A percentile compares a stretch with the other conserved stretches of the same genome.
Conservation (phyloP, 176 grass and related monocot genomes). For the Melocanna baccifera region DNA sequence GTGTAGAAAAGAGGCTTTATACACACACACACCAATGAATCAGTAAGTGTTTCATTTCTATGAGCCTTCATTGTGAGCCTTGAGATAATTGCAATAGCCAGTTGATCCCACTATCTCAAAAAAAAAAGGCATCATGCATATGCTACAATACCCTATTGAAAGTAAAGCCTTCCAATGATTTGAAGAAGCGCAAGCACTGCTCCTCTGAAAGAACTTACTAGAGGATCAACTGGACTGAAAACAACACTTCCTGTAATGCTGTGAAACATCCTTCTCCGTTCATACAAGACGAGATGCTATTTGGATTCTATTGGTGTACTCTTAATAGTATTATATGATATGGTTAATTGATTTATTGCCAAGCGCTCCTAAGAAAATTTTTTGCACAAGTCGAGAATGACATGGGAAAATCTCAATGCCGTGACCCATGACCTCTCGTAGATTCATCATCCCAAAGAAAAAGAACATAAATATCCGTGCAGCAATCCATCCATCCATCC, state of each 20-base stretch:
- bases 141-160: slow-evolving; percentile 23
- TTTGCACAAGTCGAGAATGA: background rate
- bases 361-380: background rate
- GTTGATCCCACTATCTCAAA: no score
- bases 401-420: background rate
- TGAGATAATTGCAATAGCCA: no score
- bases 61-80: no score
- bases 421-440: background rate
- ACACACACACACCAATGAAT: no score
- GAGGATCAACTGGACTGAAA: slow-evolving; percentile 1
- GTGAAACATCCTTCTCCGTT: background rate
- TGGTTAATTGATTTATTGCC: no score
- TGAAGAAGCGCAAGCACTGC: background rate
- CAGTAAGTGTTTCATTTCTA: no score
- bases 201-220: background rate
- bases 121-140: background rate
- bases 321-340: background rate
- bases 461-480: background rate
- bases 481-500: background rate
- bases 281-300: background rate
- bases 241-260: background rate
- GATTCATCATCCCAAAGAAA: background rate
- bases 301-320: background rate
- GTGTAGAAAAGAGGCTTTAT: no score
- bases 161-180: slow-evolving; percentile 34